Percentiles rank a stretch among this genome's conserved stretches.
phyloP scores from a whole-genome alignment of 164 flowering plant species.

The Vitis labrusca region DNA sequence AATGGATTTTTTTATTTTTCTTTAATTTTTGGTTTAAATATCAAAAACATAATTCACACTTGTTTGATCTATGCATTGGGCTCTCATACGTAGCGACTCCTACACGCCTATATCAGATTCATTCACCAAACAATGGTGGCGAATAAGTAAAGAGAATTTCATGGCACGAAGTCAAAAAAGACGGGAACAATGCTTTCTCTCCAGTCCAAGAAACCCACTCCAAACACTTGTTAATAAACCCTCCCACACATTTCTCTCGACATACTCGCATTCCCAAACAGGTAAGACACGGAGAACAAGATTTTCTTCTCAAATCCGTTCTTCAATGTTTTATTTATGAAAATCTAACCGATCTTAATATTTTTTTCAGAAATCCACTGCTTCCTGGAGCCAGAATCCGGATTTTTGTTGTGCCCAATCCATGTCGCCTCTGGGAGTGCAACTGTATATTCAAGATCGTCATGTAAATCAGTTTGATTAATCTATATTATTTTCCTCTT shows the following conservation, averaged over 20 bases:
- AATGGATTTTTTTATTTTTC: too few species aligned
- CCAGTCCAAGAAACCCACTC: slow-evolving; percentile 3
- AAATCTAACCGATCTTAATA: too few species aligned
- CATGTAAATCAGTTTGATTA: slow-evolving; percentile 25
- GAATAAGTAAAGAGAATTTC: background rate
- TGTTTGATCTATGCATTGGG: background rate
- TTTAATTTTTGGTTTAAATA: too few species aligned
- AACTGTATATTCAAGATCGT: slow-evolving; percentile 33
- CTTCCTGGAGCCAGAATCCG: background rate
- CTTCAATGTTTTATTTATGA: too few species aligned
- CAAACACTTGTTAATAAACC: background rate
- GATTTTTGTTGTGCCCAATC: background rate
- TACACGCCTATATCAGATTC: background rate
- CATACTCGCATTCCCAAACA: background rate
- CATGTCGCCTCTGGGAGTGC: slow-evolving; percentile 26
- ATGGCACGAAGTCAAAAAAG: background rate
- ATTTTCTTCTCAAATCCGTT: too few species aligned
- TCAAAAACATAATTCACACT: too few species aligned
- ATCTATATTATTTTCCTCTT: background rate
- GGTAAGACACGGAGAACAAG: background rate
- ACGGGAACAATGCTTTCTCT: slow-evolving; percentile 1
- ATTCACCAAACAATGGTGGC: background rate
- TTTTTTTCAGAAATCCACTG: slow-evolving; percentile 2
- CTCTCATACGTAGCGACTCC: background rate
- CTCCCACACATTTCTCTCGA: background rate